Evolutionary conservation across 129 eudicot species (phyloP).

Genomic region (Rutidosis leptorrhynchoides): DNA sequence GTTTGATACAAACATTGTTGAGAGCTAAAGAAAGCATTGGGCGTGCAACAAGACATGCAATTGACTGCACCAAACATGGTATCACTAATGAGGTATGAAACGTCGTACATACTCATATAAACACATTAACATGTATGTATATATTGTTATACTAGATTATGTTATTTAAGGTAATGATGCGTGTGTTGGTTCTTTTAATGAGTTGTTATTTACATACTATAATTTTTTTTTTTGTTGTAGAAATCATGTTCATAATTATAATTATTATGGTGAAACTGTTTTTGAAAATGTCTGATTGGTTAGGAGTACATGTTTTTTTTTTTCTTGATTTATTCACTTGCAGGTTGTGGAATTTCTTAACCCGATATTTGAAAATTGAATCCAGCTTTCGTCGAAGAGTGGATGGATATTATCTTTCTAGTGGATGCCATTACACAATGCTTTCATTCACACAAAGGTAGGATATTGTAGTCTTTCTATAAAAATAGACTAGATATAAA

Average conservation of each 20-base stretch:
- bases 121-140: slow-evolving; percentile 16
- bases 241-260: not conserved
- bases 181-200: slow-evolving; percentile 2
- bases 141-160: not conserved
- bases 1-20: slow-evolving; percentile 51
- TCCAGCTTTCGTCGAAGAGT: slow-evolving; percentile 71
- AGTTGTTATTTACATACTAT: slow-evolving; percentile 6
- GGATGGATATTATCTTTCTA: slow-evolving; percentile 72
- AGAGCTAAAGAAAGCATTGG: slow-evolving; percentile 82
- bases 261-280: not conserved
- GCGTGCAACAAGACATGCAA: slow-evolving; percentile 89
- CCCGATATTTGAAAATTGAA: slow-evolving; percentile 69
- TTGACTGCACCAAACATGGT: slow-evolving; percentile 86
- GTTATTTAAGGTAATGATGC: slow-evolving; percentile 4
- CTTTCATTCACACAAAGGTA: slow-evolving; percentile 89
- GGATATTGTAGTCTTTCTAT: not conserved
- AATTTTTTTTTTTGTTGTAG: no score
- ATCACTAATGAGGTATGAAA: slow-evolving; percentile 72
- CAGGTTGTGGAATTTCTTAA: slow-evolving; percentile 95
- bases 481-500: no score
- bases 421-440: slow-evolving; percentile 94
- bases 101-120: not conserved
- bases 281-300: slow-evolving; percentile 13
- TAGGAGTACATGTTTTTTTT: slow-evolving; percentile 3
- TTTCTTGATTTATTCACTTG: slow-evolving; percentile 12